These are phyloP conservation scores for Diaporthe aspalathi DNA, from an alignment of 2,329 filamentous ascomycete species.

Conservation along the genomic window DNA sequence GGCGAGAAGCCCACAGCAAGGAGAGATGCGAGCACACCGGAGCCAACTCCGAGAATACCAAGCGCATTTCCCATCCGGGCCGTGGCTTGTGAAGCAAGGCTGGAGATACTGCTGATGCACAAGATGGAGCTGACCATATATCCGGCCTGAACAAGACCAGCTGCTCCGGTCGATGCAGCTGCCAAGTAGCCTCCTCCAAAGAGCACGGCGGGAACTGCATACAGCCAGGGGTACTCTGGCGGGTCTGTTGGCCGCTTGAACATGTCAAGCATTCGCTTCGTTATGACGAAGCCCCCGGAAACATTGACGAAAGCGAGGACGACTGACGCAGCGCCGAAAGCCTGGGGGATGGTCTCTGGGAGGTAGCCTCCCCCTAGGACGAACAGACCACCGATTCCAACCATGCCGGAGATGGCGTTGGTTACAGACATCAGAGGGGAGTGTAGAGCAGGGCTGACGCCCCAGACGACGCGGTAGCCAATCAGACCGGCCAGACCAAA, in stretches of 20 bases:
- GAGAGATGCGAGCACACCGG: conserved; percentile 85
- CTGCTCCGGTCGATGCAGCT: conserved; percentile 83
- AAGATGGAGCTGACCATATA: conserved; percentile 87
- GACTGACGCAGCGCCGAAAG: conserved; percentile 82
- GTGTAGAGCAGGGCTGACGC: conserved; percentile 84
- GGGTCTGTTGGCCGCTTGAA: conserved; percentile 89
- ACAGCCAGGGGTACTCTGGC: conserved; percentile 89
- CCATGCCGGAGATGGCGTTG: conserved; percentile 92
- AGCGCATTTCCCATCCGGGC: conserved; percentile 88
- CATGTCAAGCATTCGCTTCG: conserved; percentile 94
- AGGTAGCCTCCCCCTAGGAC: conserved; percentile 86
- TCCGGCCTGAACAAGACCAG: conserved; percentile 86
- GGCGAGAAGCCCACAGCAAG: conserved; percentile 83
- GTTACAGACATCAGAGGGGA: conserved; percentile 93
- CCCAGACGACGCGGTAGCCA: conserved; percentile 90
- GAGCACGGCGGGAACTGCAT: conserved; percentile 79
- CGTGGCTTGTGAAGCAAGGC: conserved; percentile 83
- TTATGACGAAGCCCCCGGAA: conserved; percentile 89
- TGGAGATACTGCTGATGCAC: conserved; percentile 86
- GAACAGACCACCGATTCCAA: conserved; percentile 88
- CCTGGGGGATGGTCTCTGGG: conserved; percentile 82
- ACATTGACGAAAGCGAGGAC: conserved; percentile 90
- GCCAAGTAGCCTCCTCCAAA: conserved; percentile 86
- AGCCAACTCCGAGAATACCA: conserved; percentile 85
- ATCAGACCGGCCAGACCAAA: conserved; percentile 87